Evolutionary conservation across 139 green algal genomes (phyloP).

Genomic region (Coccomyxa sp.): DNA sequence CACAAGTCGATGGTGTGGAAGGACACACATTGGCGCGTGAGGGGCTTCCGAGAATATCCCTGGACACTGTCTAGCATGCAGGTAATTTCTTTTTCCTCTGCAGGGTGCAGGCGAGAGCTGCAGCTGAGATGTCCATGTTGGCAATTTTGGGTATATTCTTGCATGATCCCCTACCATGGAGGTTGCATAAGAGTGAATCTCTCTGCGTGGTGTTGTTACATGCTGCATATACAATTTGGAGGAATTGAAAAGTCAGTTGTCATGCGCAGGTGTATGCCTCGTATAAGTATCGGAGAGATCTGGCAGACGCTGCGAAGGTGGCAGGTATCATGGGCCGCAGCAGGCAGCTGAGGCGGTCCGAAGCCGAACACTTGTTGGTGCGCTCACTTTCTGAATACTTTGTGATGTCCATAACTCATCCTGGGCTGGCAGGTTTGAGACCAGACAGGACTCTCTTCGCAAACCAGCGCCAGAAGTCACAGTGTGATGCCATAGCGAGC

Average conservation of each 20-base stretch:
- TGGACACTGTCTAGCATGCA: conserved; percentile 27
- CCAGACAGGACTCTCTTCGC: too few relatives aligned
- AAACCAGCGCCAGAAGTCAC: too few relatives aligned
- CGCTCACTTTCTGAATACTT: neutral
- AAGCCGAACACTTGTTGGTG: neutral
- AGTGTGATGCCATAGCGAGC: too few relatives aligned
- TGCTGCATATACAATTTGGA: neutral
- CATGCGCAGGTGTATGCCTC: conserved; percentile 33
- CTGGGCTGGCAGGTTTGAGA: too few relatives aligned
- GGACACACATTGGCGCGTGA: conserved; percentile 9
- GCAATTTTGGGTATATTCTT: neutral
- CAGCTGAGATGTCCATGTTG: neutral
- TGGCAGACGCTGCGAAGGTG: conserved; percentile 19
- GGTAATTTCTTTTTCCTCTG: conserved; percentile 11
- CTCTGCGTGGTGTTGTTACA: neutral
- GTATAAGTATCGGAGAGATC: conserved; percentile 39
- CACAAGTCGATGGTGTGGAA: conserved; percentile 18
- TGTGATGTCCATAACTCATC: too few relatives aligned
- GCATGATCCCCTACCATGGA: neutral
- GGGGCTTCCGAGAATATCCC: conserved; percentile 13
- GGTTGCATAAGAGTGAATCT: too few relatives aligned
- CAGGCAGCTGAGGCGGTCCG: conserved; percentile 8
- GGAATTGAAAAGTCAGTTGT: neutral
- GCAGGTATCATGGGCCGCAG: conserved; percentile 7
- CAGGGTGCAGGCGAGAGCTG: too few relatives aligned